phyloP scores from a whole-genome alignment of 2,329 filamentous ascomycete species.

The Clonostachys solani region DNA sequence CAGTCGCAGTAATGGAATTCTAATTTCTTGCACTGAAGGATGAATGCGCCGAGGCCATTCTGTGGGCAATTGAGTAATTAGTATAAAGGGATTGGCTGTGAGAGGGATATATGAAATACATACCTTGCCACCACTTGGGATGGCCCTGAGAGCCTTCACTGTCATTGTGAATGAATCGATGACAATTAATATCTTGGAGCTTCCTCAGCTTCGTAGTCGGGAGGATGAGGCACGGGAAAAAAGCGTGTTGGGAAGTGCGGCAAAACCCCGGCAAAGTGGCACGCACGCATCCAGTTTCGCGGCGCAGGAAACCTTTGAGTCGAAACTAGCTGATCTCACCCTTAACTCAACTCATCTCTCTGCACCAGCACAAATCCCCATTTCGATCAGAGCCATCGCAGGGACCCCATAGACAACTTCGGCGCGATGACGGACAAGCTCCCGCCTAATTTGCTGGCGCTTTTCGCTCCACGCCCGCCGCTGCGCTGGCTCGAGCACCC shows the following conservation, averaged over 20 bases:
- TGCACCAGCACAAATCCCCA: too few species aligned
- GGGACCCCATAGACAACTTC: too few species aligned
- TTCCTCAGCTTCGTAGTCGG: too few species aligned
- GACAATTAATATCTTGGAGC: too few species aligned
- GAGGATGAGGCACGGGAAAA: too few species aligned
- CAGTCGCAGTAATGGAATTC: slow-evolving; percentile 98
- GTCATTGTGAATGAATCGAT: slow-evolving; percentile 39
- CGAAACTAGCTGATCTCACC: too few species aligned
- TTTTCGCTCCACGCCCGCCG: slow-evolving; percentile 91
- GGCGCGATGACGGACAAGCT: slow-evolving; percentile 90
- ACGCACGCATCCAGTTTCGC: too few species aligned
- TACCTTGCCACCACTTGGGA: slow-evolving; percentile 49
- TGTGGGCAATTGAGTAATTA: slow-evolving; percentile 27
- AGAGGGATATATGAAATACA: neutral
- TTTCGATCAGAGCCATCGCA: too few species aligned
- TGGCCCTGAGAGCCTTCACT: slow-evolving; percentile 45
- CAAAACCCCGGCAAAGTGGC: slow-evolving; percentile 10
- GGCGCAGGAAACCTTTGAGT: too few species aligned
- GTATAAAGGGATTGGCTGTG: too few species aligned
- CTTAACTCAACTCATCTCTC: too few species aligned
- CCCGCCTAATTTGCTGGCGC: slow-evolving; percentile 83
- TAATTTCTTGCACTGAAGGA: slow-evolving; percentile 93
- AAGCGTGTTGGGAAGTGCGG: neutral
- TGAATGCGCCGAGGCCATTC: slow-evolving; percentile 97
- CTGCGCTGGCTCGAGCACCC: slow-evolving; percentile 82